These are phyloP conservation scores for Platanthera zijinensis DNA, from an alignment of 106 monocot species.

Conservation along the genomic window DNA sequence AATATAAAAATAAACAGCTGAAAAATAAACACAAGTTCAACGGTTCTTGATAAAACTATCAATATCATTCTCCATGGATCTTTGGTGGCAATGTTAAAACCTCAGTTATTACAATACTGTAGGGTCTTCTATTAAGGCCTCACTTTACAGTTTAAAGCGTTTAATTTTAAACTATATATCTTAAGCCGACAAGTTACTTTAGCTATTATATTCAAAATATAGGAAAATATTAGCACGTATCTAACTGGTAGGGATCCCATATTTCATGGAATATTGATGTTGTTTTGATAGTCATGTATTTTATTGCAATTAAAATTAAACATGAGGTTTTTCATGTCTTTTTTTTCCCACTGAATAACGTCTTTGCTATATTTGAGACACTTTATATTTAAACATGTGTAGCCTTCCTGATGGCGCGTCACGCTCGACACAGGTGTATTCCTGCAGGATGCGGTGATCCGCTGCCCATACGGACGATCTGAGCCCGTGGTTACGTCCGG, in stretches of 20 bases:
- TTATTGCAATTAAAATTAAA: not conserved
- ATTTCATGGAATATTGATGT: not conserved
- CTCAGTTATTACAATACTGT: not conserved
- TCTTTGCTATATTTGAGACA: not conserved
- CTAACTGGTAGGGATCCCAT: not conserved
- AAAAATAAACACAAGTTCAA: no score
- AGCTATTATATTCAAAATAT: not conserved
- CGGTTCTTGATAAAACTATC: not conserved
- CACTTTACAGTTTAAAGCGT: not conserved
- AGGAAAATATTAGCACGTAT: not conserved
- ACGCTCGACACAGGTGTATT: no score
- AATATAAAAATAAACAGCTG: no score
- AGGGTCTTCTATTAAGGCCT: not conserved
- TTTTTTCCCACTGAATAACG: constrained; percentile 2
- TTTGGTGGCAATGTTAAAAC: not conserved
- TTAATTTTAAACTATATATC: not conserved
- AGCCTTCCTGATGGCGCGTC: no score
- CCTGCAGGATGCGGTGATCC: no score
- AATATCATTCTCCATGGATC: not conserved
- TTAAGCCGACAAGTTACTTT: not conserved
- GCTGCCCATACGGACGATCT: no score
- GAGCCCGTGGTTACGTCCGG: no score
- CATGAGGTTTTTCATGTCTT: not conserved
- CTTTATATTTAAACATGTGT: not conserved
- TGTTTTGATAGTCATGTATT: not conserved